A percentile compares a stretch with the other conserved stretches of the same genome.
Evolutionary conservation across 441 rosid species (phyloP).

Genomic region (Macaranga tanarius): DNA sequence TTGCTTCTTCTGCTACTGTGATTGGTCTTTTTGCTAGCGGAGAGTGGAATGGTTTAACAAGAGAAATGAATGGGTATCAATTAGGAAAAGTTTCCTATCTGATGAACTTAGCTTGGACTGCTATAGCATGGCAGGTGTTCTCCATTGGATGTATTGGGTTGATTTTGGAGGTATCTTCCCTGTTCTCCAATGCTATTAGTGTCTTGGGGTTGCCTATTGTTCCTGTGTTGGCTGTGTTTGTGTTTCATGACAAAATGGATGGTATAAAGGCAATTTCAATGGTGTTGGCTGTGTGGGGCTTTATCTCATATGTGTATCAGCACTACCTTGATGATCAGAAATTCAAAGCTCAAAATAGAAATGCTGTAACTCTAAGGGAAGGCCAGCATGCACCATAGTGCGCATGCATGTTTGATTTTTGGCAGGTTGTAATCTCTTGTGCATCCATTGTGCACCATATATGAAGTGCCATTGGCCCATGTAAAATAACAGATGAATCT

Average conservation of each 20-base stretch:
- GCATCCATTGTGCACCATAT: too few species aligned
- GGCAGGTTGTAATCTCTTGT: too few species aligned
- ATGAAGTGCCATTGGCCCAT: too few species aligned
- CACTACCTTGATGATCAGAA: constrained; percentile 40
- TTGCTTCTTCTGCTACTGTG: constrained; percentile 33
- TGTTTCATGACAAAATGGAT: constrained; percentile 49
- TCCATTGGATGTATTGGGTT: constrained; percentile 43
- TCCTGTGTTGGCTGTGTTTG: constrained; percentile 45
- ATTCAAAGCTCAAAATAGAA: background rate
- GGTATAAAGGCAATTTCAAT: constrained; percentile 43
- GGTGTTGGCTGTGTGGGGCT: constrained; percentile 54
- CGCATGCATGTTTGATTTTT: too few species aligned
- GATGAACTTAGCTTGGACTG: constrained; percentile 48
- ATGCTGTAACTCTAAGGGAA: too few species aligned
- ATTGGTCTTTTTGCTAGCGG: constrained; percentile 55
- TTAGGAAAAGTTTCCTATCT: constrained; percentile 39
- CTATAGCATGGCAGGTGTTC: constrained; percentile 46
- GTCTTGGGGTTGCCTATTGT: constrained; percentile 43
- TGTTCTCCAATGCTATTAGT: constrained; percentile 53
- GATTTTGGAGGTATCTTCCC: constrained; percentile 47
- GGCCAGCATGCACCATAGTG: too few species aligned
- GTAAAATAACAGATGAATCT: too few species aligned
- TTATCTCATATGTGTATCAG: constrained; percentile 50
- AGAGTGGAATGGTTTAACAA: constrained; percentile 39
- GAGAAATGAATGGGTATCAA: constrained; percentile 41